Conservation (phyloP, 163 green algal genomes). For the Chlorella variabilis region DNA sequence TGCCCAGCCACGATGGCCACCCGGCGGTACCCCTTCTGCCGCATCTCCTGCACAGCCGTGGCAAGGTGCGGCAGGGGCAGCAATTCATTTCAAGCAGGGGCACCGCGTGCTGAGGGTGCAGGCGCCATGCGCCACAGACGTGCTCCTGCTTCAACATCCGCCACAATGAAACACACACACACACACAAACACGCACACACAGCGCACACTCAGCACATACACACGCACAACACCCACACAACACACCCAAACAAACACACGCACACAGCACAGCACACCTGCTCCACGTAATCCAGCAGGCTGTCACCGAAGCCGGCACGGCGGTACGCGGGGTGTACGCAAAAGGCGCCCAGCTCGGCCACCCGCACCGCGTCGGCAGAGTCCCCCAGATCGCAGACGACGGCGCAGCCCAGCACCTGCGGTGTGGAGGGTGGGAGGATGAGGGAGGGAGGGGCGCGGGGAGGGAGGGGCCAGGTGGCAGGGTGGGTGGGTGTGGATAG, state of each 20-base stretch:
- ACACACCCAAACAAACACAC: conserved; percentile 12
- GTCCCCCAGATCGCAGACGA: conserved; percentile 76
- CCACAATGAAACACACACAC: neutral
- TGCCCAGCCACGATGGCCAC: conserved; percentile 36
- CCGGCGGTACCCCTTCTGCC: conserved; percentile 21
- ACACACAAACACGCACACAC: neutral
- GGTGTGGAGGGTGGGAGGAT: neutral
- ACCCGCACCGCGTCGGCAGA: conserved; percentile 66
- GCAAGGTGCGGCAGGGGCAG: too few species aligned
- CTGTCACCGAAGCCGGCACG: conserved; percentile 89
- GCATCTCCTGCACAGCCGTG: conserved; percentile 45
- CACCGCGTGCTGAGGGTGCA: neutral
- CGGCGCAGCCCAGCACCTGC: conserved; percentile 82
- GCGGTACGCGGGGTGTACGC: conserved; percentile 83
- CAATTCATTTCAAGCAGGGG: neutral
- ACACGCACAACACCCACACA: neutral
- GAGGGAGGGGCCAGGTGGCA: too few species aligned
- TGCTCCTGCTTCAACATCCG: too few species aligned
- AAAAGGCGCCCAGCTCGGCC: conserved; percentile 95
- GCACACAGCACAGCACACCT: conserved; percentile 46
- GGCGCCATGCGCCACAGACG: neutral
- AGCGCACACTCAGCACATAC: neutral
- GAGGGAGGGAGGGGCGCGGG: too few species aligned
- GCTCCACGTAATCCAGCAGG: conserved; percentile 95
- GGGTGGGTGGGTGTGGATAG: too few species aligned